Conservation (phyloP, 192 early-diverging fungal species). For the Dimargaris verticillata region DNA sequence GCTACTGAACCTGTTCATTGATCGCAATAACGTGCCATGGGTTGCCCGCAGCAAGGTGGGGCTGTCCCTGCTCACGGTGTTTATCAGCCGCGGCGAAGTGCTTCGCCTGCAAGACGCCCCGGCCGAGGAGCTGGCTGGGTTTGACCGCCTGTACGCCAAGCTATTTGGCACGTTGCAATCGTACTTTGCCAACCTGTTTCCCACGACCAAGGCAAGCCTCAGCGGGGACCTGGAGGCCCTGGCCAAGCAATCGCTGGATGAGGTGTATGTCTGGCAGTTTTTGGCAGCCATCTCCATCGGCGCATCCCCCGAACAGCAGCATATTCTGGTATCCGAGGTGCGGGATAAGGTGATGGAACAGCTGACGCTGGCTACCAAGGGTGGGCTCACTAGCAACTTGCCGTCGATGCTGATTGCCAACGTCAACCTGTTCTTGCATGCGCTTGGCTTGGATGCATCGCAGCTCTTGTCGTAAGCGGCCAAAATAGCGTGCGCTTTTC, state of each 20-base stretch:
- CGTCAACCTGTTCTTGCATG: conserved; percentile 90
- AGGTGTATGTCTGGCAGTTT: conserved; percentile 96
- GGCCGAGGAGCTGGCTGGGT: conserved; percentile 15
- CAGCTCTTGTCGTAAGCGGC: conserved; percentile 28
- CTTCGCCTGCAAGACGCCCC: conserved; percentile 46
- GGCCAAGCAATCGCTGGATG: conserved; percentile 34
- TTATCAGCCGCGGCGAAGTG: conserved; percentile 77
- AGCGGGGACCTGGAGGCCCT: conserved; percentile 17
- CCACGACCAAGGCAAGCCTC: conserved; percentile 27
- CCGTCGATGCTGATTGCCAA: conserved; percentile 54
- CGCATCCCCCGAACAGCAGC: conserved; percentile 88
- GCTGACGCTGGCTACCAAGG: conserved; percentile 41
- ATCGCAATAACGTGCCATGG: conserved; percentile 78
- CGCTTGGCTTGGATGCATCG: conserved; percentile 78
- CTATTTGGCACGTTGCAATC: conserved; percentile 64
- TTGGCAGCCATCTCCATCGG: conserved; percentile 88
- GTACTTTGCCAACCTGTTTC: conserved; percentile 64
- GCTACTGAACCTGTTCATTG: conserved; percentile 65
- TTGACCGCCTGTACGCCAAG: conserved; percentile 49
- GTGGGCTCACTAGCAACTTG: conserved; percentile 36
- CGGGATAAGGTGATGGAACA: conserved; percentile 69
- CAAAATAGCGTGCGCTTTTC: too few relatives aligned
- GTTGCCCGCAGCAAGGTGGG: conserved; percentile 71
- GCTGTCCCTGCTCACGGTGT: conserved; percentile 74
- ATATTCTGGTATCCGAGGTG: conserved; percentile 77